These are phyloP conservation scores for Avena eriantha DNA, from an alignment of 176 grass and related monocot species.

Conservation along the genomic window DNA sequence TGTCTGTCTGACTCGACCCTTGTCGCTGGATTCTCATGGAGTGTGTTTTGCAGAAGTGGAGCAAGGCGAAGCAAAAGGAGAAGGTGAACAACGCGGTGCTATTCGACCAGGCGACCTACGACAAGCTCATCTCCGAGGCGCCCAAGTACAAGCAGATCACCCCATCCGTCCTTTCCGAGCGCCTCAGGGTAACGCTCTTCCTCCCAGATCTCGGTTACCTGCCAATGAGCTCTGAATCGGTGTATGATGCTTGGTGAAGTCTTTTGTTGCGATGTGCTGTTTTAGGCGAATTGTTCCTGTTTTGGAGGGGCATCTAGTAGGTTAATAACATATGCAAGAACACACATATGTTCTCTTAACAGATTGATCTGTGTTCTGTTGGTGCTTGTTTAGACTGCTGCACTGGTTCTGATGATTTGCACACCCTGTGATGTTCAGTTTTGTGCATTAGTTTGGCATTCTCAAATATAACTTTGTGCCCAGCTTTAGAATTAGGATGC, in stretches of 20 bases:
- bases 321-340: neutral
- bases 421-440: neutral
- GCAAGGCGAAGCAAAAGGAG: slow-evolving; percentile 69
- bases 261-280: too few species aligned
- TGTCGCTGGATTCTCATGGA: neutral
- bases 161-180: slow-evolving; percentile 54
- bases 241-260: too few species aligned
- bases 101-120: slow-evolving; percentile 61
- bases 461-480: neutral
- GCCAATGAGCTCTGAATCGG: neutral
- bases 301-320: neutral
- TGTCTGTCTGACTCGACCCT: neutral
- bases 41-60: slow-evolving; percentile 52
- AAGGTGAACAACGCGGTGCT: slow-evolving; percentile 66
- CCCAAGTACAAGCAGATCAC: slow-evolving; percentile 65
- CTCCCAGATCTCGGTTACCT: neutral
- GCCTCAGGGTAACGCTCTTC: slow-evolving; percentile 37
- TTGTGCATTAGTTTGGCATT: neutral
- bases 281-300: neutral
- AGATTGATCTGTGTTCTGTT: neutral
- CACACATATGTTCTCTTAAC: too few species aligned
- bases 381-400: neutral
- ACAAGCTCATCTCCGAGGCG: slow-evolving; percentile 53
- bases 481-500: neutral
- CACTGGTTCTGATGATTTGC: too few species aligned